These are phyloP conservation scores for Verticillium zaregamsianum DNA, from an alignment of 2,329 filamentous ascomycete genomes.

Conservation along the genomic window DNA sequence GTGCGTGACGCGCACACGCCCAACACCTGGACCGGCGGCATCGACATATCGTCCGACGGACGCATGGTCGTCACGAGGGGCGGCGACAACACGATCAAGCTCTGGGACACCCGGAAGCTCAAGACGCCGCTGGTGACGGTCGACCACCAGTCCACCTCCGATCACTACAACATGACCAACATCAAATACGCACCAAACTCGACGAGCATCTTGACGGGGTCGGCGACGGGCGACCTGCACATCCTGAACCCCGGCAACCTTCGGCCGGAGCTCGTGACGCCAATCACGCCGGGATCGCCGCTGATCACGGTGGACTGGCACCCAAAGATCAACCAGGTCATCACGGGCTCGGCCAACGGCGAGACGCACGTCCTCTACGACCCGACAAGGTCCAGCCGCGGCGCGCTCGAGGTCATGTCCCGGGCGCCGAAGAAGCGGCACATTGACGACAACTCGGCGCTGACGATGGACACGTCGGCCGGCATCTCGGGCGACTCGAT, in stretches of 20 bases:
- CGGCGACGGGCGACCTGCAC: slow-evolving; percentile 78
- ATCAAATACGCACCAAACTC: slow-evolving; percentile 86
- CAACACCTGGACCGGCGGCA: slow-evolving; percentile 85
- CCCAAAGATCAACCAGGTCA: slow-evolving; percentile 88
- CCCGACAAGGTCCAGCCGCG: slow-evolving; percentile 73
- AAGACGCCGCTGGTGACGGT: slow-evolving; percentile 81
- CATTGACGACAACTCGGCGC: slow-evolving; percentile 84
- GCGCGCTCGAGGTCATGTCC: slow-evolving; percentile 85
- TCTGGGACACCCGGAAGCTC: slow-evolving; percentile 97
- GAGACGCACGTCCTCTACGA: slow-evolving; percentile 90
- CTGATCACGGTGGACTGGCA: slow-evolving; percentile 90
- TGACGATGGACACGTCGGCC: slow-evolving; percentile 78
- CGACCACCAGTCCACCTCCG: slow-evolving; percentile 75
- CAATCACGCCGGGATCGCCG: slow-evolving; percentile 79
- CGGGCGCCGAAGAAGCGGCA: slow-evolving; percentile 92
- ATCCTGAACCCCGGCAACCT: slow-evolving; percentile 93
- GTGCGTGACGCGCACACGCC: slow-evolving; percentile 76
- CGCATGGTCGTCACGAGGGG: slow-evolving; percentile 86
- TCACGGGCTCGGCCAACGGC: slow-evolving; percentile 88
- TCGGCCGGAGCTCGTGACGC: slow-evolving; percentile 76
- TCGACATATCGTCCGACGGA: slow-evolving; percentile 89
- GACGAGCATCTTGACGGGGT: slow-evolving; percentile 84
- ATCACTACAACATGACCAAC: slow-evolving; percentile 77
- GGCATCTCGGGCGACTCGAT: slow-evolving; percentile 83
- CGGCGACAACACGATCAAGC: slow-evolving; percentile 87